Base-by-base conservation (phyloP, 768 basidiomycete species). In the Candolleomyces eurysporus region DNA sequence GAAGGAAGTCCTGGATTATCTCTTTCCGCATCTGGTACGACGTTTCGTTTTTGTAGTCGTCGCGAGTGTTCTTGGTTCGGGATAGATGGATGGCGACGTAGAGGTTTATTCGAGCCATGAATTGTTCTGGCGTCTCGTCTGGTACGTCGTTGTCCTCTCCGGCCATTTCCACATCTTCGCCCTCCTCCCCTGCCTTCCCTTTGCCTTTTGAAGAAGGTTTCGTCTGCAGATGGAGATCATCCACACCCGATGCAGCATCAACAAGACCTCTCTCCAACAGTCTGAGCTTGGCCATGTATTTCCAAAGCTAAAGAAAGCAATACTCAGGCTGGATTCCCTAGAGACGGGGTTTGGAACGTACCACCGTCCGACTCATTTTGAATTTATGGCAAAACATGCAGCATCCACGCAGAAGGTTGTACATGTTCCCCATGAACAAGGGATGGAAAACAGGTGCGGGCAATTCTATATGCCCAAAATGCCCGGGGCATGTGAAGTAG, bases 401-500 rank as follows among this genome's bases (percentile, higher is more conserved):
- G 14, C 87, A 87, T 42, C 89, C 90, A 60, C 96, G 87, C 21
- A 99, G 78, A 50, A 98, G 77, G 64, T 89, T 90, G 72, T 88
- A 96, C 80, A 91, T 88, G 68, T 96, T 92, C 36, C 82, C 80
- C 87, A 98, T 94, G 76, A 98, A 99, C 43, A 99, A 78, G 0
- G 97, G 97, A 69, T 99, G 96, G 71, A 92, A 98, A 2, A 98
- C 93, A 14, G 97, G 96, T 17, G 91, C 85, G 19, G 96, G 95
- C 6, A 99, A 84, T 63, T 98, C 94, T 63, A 99, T 96, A 74
- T 98, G 97, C 21, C 97, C 97, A 76, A 91, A 99, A 75, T 99
- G 97, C 17, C 97, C 97, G 2, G 97, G 96, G 73, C 97, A 99
- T 62, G 90, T 89, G 77, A 90, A 98, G 70, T 94, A 96, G 51